These are phyloP conservation scores for Leccinum subatratum DNA, from an alignment of 1,284 basidiomycete species.

Conservation along the genomic window DNA sequence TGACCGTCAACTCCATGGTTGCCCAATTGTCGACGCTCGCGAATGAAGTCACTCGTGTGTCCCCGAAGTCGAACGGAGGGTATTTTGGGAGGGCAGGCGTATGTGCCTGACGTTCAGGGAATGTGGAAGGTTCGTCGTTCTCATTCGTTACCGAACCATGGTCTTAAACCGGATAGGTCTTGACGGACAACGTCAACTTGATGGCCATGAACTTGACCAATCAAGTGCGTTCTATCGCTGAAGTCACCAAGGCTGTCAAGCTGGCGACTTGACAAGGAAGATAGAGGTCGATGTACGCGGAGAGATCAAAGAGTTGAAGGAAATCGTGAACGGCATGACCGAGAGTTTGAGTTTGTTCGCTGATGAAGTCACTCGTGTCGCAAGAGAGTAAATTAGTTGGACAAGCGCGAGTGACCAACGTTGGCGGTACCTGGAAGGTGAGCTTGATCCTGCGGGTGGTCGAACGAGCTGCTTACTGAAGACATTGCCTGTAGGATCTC, in stretches of 20 bases:
- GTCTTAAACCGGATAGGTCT: constrained; percentile 40
- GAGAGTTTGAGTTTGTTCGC: constrained; percentile 83
- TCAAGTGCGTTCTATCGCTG: constrained; percentile 85
- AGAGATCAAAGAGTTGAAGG: constrained; percentile 84
- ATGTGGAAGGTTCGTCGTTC: constrained; percentile 73
- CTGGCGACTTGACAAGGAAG: constrained; percentile 85
- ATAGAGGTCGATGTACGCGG: constrained; percentile 86
- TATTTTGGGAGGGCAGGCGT: constrained; percentile 91
- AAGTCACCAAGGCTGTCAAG: constrained; percentile 84
- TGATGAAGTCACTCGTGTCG: constrained; percentile 82
- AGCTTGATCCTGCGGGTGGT: constrained; percentile 31
- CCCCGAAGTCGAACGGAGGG: constrained; percentile 90
- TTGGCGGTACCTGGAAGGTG: constrained; percentile 95
- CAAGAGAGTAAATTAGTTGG: constrained; percentile 82
- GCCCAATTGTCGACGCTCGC: constrained; percentile 78
- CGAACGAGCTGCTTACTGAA: constrained; percentile 2
- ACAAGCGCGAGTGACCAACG: constrained; percentile 83
- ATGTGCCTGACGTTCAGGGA: constrained; percentile 82
- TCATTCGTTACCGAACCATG: not conserved
- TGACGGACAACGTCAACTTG: constrained; percentile 77
- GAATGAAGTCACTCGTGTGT: constrained; percentile 82
- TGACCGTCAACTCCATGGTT: constrained; percentile 91
- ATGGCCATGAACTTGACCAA: constrained; percentile 92
- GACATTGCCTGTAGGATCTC: constrained; percentile 51
- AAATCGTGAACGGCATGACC: constrained; percentile 91